Evolutionary conservation across 2,329 filamentous ascomycete species (phyloP).

Genomic region (Boeremia exigua): DNA sequence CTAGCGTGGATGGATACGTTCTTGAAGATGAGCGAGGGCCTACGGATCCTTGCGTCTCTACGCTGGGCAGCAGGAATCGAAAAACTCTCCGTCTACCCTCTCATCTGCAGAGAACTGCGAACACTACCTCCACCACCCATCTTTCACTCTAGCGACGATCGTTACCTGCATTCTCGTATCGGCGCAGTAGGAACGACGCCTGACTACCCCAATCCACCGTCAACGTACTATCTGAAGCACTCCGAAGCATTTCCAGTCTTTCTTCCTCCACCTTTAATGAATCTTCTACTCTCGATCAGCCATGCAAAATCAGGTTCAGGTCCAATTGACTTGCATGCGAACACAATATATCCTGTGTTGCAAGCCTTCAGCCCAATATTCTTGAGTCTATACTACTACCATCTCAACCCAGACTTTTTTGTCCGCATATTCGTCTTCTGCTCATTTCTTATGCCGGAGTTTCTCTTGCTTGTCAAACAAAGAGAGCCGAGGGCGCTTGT

Average conservation of each 20-base stretch:
- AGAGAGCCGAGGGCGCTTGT: slow-evolving; percentile 36
- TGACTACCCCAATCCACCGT: slow-evolving; percentile 34
- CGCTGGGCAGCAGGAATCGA: slow-evolving; percentile 42
- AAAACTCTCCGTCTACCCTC: slow-evolving; percentile 37
- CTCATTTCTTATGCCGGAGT: slow-evolving; percentile 40
- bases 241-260: slow-evolving; percentile 27
- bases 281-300: slow-evolving; percentile 26
- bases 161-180: slow-evolving; percentile 17
- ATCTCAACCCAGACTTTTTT: slow-evolving; percentile 37
- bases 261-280: slow-evolving; percentile 36
- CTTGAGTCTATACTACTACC: slow-evolving; percentile 41
- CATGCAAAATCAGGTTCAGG: slow-evolving; percentile 16
- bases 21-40: slow-evolving; percentile 40
- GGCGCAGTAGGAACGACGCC: slow-evolving; percentile 27
- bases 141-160: slow-evolving; percentile 15
- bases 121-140: slow-evolving; percentile 37
- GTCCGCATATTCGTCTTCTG: slow-evolving; percentile 37
- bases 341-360: slow-evolving; percentile 33
- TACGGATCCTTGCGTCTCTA: slow-evolving; percentile 37
- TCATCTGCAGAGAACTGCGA: slow-evolving; percentile 37
- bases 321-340: slow-evolving; percentile 28
- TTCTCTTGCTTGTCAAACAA: slow-evolving; percentile 29
- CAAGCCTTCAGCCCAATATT: slow-evolving; percentile 43
- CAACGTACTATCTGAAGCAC: slow-evolving; percentile 25
- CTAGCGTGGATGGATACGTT: slow-evolving; percentile 34